A percentile compares a stretch with the other conserved stretches of the same genome.
Conservation (phyloP, 2,329 filamentous ascomycete species). For the Eurotiales sp. region DNA sequence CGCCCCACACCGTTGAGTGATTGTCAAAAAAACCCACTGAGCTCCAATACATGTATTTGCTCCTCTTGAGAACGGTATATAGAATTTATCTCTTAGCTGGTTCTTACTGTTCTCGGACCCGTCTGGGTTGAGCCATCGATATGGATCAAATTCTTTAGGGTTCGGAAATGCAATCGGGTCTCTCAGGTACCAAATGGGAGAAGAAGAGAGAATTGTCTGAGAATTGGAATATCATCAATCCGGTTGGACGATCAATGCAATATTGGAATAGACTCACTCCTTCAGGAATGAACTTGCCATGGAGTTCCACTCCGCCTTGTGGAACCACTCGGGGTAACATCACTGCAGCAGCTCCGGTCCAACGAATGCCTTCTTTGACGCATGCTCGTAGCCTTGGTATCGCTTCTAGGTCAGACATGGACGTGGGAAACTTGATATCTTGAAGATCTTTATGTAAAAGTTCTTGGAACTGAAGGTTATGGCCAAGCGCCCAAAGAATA, state of each 20-base stretch:
- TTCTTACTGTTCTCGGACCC: background rate
- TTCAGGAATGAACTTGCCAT: background rate
- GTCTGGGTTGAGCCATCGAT: slow-evolving; percentile 1
- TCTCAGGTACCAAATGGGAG: slow-evolving; percentile 2
- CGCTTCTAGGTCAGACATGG: background rate
- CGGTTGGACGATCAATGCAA: background rate
- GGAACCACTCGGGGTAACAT: slow-evolving; percentile 9
- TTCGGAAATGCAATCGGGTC: slow-evolving; percentile 1
- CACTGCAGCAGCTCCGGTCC: slow-evolving; percentile 11
- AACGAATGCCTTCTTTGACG: slow-evolving; percentile 15
- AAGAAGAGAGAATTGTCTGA: background rate
- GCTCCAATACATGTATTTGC: slow-evolving; percentile 1
- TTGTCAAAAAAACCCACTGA: background rate
- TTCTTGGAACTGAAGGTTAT: background rate
- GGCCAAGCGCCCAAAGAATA: slow-evolving; percentile 3
- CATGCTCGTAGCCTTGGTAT: slow-evolving; percentile 9
- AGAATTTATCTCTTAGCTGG: background rate
- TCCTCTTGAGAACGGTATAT: slow-evolving; percentile 7
- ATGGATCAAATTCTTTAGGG: background rate
- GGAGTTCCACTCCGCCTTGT: background rate
- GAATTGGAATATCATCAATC: background rate
- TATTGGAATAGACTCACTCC: background rate
- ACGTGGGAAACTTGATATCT: background rate
- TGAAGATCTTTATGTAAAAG: background rate
- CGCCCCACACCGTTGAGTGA: background rate